phyloP scores from a whole-genome alignment of 345 rosid species.

The Citrus hindsii region DNA sequence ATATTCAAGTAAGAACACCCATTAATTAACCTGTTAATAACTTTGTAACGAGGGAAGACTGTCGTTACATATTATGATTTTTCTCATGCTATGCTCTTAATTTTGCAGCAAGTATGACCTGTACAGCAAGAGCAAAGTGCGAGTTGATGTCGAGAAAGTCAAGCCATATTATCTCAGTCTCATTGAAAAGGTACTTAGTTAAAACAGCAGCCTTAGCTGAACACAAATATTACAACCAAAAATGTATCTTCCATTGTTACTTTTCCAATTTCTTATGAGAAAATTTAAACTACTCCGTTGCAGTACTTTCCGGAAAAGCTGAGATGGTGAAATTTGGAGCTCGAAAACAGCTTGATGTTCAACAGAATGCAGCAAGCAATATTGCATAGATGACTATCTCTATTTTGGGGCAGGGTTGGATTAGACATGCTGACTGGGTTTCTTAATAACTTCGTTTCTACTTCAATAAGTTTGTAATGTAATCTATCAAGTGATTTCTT shows the following conservation, averaged over 20 bases:
- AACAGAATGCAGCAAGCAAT: not conserved
- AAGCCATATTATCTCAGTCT: not conserved
- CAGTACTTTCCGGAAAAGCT: not conserved
- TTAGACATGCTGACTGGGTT: not conserved
- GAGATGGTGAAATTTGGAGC: not conserved
- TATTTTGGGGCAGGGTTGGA: not conserved
- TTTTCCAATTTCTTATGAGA: too few relatives aligned
- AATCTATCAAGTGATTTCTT: not conserved
- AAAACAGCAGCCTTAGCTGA: too few relatives aligned
- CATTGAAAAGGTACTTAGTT: not conserved
- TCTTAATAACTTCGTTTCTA: too few relatives aligned
- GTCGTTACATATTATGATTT: not conserved
- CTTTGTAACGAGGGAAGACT: not conserved
- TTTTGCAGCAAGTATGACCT: not conserved
- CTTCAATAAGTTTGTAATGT: not conserved
- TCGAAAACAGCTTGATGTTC: not conserved
- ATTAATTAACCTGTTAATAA: not conserved
- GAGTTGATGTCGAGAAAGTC: not conserved
- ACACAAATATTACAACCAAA: too few relatives aligned
- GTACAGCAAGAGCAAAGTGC: not conserved
- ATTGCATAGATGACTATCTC: not conserved
- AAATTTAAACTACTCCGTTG: not conserved
- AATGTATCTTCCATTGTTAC: not conserved
- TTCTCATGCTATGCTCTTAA: not conserved
- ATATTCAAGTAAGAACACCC: constrained; percentile 33